Evolutionary conservation across 2,329 filamentous ascomycete species (phyloP), one percentile per base, ranked within the genome.

Genomic region (Trichoderma polysporum): DNA sequence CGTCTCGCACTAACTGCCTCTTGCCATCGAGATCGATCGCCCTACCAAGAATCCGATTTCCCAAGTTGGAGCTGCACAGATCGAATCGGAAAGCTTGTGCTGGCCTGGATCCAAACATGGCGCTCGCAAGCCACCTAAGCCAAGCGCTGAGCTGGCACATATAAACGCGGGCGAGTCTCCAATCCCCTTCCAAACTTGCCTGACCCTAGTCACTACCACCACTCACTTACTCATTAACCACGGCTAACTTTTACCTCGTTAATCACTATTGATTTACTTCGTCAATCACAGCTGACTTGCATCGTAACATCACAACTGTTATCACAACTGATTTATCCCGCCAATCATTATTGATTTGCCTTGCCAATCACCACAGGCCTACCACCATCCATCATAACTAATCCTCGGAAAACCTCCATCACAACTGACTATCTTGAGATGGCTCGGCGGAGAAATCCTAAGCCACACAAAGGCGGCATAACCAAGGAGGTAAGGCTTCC

Each of bases 1-100:
- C 45, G 60, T 50, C 67, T 54, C 61, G 65, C 71, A 69, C 72
- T 74, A 75, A 71, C 71, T 69, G 41, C 67, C 60, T 62, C 62
- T 70, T 39, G 56, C 41, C 73, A 75, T 75, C 73, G 72, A 75
- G 73, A 75, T 75, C 73, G 73, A 75, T 75, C 73, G 69, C 69
- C 73, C 69, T 71, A 71, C 66, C 62, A 70, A 71, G 65, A 66
- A 60, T 63, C 69, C 56, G 71, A 74, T 74, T 68, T 5, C 29
- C 54, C 17, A 22, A 47, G 39, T 29, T 65, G 17, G 52, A 56
- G 27, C 52, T 41, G 27, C 10, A 25, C 52, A 45, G 69, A 41
- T 64, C 69, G 57, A 56, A 66, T 61, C 57, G 65, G 62, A 54
- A 64, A n/a, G 37, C 49, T 64, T 54, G 60, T 41, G n/a, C 50